Evolutionary conservation across 78 protist genomes (phyloP), one percentile per base, ranked within the genome.

Genomic region (Dictyostelium intermedium): DNA sequence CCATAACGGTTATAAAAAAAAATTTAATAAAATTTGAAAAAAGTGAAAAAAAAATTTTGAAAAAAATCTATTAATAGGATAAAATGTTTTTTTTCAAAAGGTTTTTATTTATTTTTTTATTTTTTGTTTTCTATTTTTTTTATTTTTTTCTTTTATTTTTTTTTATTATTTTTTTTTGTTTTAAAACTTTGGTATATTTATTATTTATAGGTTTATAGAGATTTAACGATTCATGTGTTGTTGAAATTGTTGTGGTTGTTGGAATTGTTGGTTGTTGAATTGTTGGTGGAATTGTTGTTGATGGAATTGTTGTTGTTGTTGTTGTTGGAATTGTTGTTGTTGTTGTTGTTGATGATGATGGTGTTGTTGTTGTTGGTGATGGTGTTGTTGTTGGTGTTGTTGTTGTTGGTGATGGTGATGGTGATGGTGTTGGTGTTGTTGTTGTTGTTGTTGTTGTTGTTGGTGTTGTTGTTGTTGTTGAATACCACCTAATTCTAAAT

Each of bases 401-500:
- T 11, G n/a, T n/a, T 70, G 39, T 70, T 70, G 78, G 14, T 70
- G 20, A 5, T 32, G 37, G 11, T 34, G 79, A 3, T 72, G 39
- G 5, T 16, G 23, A 3, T 72, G 79, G 0, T 32, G 14, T 10
- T 3, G 6, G 30, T 70, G 78, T 72, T 27, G 79, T 34, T 27
- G 43, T 30, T 20, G 11, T 1, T 63, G 27, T 66, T 66, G 74
- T 66, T 72, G 79, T 32, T 27, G n/a, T 18, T 77, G 35, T 72
- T 72, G 79, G 30, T 25, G 45, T 25, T 70, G 35, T 25, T 32
- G n/a, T 14, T 56, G 37, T 18, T 82, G 70, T 41, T 83, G n/a
- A 66, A 10, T 23, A 23, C 6, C 5, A 80, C 82, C 37, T 30
- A 89, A 47, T 70, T 89, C 94, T 50, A 78, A 43, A 23, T 78